Evolutionary conservation across 257 asterid species (phyloP).

Genomic region (Solanum sparsipilum): DNA sequence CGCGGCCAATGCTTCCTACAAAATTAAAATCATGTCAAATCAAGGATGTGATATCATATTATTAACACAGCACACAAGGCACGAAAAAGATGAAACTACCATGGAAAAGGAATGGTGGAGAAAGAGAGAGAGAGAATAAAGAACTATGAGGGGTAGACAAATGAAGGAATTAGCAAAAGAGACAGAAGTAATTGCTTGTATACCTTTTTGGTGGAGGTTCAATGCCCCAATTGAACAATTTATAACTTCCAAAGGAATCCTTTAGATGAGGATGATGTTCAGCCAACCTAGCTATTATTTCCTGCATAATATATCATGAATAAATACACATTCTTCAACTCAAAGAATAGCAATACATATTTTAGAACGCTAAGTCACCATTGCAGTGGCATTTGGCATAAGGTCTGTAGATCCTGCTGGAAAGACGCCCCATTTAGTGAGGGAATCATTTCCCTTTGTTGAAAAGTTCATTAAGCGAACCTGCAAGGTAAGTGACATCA

Average conservation of each 20-base stretch:
- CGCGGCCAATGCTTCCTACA: constrained; percentile 55
- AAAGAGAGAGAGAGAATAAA: not conserved
- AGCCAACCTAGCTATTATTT: constrained; percentile 46
- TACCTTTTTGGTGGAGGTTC: constrained; percentile 62
- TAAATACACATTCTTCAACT: not conserved
- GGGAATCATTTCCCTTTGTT: constrained; percentile 49
- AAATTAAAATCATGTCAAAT: not conserved
- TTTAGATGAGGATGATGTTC: constrained; percentile 50
- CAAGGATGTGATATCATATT: not conserved
- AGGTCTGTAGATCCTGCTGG: constrained; percentile 52
- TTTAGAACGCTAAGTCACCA: constrained; percentile 26
- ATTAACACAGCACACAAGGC: not conserved
- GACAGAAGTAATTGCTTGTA: not conserved
- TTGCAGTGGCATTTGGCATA: constrained; percentile 56
- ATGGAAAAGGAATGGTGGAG: not conserved
- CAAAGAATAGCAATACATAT: constrained; percentile 1
- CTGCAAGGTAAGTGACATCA: constrained; percentile 35
- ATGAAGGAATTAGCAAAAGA: not conserved
- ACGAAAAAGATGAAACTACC: not conserved
- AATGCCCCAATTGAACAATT: constrained; percentile 45
- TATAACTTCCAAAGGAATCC: constrained; percentile 63
- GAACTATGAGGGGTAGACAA: not conserved
- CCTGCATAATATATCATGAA: constrained; percentile 27
- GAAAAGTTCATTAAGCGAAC: constrained; percentile 53
- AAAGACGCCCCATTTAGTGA: constrained; percentile 56